Percentiles rank a stretch among this genome's conserved stretches.
Evolutionary conservation across 2,329 filamentous ascomycete genomes (phyloP).

Genomic region (Lomentospora prolificans): DNA sequence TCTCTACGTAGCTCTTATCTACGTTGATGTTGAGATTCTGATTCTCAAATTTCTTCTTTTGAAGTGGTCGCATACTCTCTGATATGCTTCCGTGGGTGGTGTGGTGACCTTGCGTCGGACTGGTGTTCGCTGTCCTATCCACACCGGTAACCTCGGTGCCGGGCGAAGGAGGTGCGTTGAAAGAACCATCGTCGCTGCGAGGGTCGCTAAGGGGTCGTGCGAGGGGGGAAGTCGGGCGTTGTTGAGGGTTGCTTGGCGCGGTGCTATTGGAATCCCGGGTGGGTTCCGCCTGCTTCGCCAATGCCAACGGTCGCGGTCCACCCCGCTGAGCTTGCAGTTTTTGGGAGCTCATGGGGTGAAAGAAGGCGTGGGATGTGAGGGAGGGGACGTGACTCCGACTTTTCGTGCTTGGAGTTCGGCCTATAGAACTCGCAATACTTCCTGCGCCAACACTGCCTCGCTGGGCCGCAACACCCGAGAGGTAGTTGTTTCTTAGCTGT

Average conservation of each 20-base stretch:
- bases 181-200: slow-evolving; percentile 36
- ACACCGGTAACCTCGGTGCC: slow-evolving; percentile 74
- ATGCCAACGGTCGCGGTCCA: slow-evolving; percentile 6
- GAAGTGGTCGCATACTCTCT: slow-evolving; percentile 72
- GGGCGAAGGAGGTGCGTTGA: slow-evolving; percentile 57
- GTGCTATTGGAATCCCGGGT: background rate
- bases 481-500: slow-evolving; percentile 42
- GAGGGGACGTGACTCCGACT: slow-evolving; percentile 85
- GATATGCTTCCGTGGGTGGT: slow-evolving; percentile 52
- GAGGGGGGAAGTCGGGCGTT: background rate
- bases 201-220: slow-evolving; percentile 6
- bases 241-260: slow-evolving; percentile 4
- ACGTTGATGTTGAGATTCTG: slow-evolving; percentile 47
- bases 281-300: slow-evolving; percentile 9
- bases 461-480: slow-evolving; percentile 33
- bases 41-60: slow-evolving; percentile 33
- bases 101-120: slow-evolving; percentile 51
- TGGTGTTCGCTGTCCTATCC: slow-evolving; percentile 66
- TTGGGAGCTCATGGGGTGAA: slow-evolving; percentile 93
- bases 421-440: background rate
- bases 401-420: slow-evolving; percentile 41
- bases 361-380: slow-evolving; percentile 83
- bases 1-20: slow-evolving; percentile 46
- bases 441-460: slow-evolving; percentile 24
- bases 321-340: slow-evolving; percentile 70